A percentile compares a stretch with the other conserved stretches of the same genome.
These are phyloP conservation scores for Aspergillus sergii DNA, from an alignment of 2,329 filamentous ascomycete genomes.

Conservation along the genomic window DNA sequence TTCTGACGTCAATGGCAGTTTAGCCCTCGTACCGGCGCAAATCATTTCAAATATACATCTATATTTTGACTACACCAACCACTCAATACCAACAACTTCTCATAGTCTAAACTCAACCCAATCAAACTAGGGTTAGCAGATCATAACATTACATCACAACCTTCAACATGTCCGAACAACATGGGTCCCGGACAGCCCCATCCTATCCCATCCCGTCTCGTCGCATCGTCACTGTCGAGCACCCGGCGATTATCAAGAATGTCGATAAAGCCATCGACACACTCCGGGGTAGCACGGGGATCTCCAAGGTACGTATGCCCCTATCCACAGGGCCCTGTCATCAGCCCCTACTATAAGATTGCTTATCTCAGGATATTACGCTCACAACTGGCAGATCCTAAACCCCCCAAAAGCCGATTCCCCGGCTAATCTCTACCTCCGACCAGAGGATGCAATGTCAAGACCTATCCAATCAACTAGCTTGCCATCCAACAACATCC, in stretches of 20 bases:
- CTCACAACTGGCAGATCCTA: slow-evolving; percentile 44
- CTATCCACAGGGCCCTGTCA: neutral
- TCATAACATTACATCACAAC: neutral
- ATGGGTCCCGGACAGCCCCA: slow-evolving; percentile 41
- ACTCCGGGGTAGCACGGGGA: slow-evolving; percentile 58
- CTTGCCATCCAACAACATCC: slow-evolving; percentile 75
- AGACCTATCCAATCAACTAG: slow-evolving; percentile 78
- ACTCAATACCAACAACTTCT: neutral
- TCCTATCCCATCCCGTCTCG: slow-evolving; percentile 55
- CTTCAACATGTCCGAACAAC: slow-evolving; percentile 26
- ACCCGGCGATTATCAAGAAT: slow-evolving; percentile 67
- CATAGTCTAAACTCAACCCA: neutral
- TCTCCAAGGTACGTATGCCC: slow-evolving; percentile 53
- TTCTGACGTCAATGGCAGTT: slow-evolving; percentile 1
- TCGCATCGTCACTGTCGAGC: slow-evolving; percentile 64
- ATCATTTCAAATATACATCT: neutral
- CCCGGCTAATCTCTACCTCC: slow-evolving; percentile 70
- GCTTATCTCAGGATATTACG: neutral
- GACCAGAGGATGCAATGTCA: slow-evolving; percentile 76
- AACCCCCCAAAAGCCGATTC: slow-evolving; percentile 49
- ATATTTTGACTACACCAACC: neutral
- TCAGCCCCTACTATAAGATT: neutral
- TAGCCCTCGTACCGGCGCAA: neutral
- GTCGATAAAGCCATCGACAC: slow-evolving; percentile 65
- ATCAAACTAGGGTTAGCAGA: neutral